Evolutionary conservation across 2,329 filamentous ascomycete species (phyloP).

Genomic region (Simplicillium aogashimaense): DNA sequence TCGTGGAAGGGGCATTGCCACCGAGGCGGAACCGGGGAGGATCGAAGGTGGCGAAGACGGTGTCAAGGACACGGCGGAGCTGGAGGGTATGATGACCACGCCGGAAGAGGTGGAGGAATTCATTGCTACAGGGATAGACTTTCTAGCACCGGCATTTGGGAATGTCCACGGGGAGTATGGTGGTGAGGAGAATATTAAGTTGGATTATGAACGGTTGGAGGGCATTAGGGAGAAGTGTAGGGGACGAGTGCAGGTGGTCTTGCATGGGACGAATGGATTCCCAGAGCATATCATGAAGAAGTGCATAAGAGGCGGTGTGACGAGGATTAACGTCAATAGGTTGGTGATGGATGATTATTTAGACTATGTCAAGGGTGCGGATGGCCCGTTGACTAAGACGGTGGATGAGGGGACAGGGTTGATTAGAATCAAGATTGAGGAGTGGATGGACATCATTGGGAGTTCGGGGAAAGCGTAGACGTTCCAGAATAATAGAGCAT

Average conservation of each 20-base stretch:
- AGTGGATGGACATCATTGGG: background rate
- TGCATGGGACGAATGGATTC: constrained; percentile 50
- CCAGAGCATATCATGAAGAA: constrained; percentile 34
- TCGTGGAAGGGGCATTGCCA: constrained; percentile 52
- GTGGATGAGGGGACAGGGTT: constrained; percentile 2
- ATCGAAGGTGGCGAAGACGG: constrained; percentile 62
- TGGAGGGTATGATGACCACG: constrained; percentile 48
- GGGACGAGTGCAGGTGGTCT: constrained; percentile 31
- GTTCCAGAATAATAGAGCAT: no score
- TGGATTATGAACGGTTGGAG: constrained; percentile 15
- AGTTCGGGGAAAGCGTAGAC: background rate
- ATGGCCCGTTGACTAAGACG: no score
- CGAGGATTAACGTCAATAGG: constrained; percentile 50
- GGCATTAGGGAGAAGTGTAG: constrained; percentile 18
- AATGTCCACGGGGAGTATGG: constrained; percentile 71
- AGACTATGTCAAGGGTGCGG: constrained; percentile 9
- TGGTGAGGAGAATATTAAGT: constrained; percentile 8
- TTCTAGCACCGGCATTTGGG: constrained; percentile 67
- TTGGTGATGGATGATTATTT: constrained; percentile 35
- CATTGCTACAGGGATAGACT: constrained; percentile 61
- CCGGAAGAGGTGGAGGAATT: constrained; percentile 62
- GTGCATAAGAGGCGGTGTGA: constrained; percentile 41
- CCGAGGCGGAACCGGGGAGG: constrained; percentile 59
- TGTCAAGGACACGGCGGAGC: constrained; percentile 46
- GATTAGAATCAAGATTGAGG: background rate